Base-by-base conservation (phyloP, 2,329 filamentous ascomycete species). In the Tolypocladium cylindrosporum region DNA sequence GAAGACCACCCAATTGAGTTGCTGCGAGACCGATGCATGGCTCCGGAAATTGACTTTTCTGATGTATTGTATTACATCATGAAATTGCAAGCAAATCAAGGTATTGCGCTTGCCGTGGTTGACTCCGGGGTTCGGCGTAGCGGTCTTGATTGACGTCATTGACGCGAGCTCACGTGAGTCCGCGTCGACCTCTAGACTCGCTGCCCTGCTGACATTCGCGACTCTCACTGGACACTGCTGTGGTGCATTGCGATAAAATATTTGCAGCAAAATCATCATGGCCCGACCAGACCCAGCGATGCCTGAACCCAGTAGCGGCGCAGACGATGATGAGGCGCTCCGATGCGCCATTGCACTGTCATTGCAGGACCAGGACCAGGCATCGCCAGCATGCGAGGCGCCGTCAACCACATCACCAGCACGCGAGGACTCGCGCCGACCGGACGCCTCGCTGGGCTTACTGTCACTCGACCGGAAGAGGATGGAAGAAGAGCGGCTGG, bases 401-500 rank as follows among this genome's bases (percentile, higher is more conserved):
- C 24, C 13, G 9, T 34, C 36, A 45, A 45, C 51, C 16, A n/a
- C 48, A 27, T 27, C 36, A 9, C 2, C 21, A 10, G 27, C 43
- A 4, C 36, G 21, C 34, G 19, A 24, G 10, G 43, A n/a, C 13
- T 37, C 55, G 5, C 53, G 41, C 41, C 53, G 42, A 48, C 36
- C 31, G 4, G 52, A 48, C 13, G 51, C 56, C 55, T 65, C 48
- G 27, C 19, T 69, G 37, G 76, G 78, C 0, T 64, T 84, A 0
- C 66, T 80, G 5, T 80, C 81, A 4, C 72, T 96, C 1, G 82
- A 96, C 73, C 83, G 92, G 41, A 90, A 86, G 71, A 82, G 84
- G 56, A 94, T 96, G 90, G 93, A 97, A 70, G 79, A 86, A 65
- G 91, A 95, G 68, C 85, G 93, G 45, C 79, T 96, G 16, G 86